Percentiles rank a stretch among this genome's conserved stretches.
These are phyloP conservation scores for Aureobasidium subglaciale DNA, from an alignment of 2,329 filamentous ascomycete genomes.

Conservation along the genomic window DNA sequence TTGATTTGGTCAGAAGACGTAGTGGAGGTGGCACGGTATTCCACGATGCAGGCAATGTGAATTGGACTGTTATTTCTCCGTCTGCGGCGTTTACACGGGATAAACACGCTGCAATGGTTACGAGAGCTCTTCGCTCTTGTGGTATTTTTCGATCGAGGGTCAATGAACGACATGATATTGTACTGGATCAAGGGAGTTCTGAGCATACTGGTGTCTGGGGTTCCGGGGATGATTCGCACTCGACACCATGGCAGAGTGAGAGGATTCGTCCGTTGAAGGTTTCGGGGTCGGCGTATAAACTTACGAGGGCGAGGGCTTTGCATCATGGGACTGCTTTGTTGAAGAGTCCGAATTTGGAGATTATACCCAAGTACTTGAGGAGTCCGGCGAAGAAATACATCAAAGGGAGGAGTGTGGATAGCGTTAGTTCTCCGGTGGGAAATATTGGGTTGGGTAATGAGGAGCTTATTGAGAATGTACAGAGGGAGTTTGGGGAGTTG, in stretches of 20 bases:
- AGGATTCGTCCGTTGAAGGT: constrained; percentile 57
- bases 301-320: constrained; percentile 71
- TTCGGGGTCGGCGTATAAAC: constrained; percentile 90
- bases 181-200: constrained; percentile 51
- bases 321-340: constrained; percentile 92
- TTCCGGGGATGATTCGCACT: constrained; percentile 34
- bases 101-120: constrained; percentile 87
- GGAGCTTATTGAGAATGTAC: constrained; percentile 40
- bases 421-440: constrained; percentile 74
- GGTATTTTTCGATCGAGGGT: constrained; percentile 59
- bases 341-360: constrained; percentile 62
- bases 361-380: constrained; percentile 62
- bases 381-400: constrained; percentile 75
- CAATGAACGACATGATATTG: constrained; percentile 90
- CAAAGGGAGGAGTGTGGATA: constrained; percentile 78
- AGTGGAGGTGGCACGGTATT: constrained; percentile 91
- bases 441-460: constrained; percentile 60
- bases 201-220: constrained; percentile 3
- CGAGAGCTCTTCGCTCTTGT: constrained; percentile 63
- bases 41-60: constrained; percentile 87
- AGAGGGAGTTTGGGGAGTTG: constrained; percentile 56
- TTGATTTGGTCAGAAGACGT: constrained; percentile 69
- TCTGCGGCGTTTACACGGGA: constrained; percentile 70
- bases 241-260: constrained; percentile 35
- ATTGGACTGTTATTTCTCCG: constrained; percentile 88